Conservation (phyloP, 2,329 filamentous ascomycete species). For the Fulvia fulva region DNA sequence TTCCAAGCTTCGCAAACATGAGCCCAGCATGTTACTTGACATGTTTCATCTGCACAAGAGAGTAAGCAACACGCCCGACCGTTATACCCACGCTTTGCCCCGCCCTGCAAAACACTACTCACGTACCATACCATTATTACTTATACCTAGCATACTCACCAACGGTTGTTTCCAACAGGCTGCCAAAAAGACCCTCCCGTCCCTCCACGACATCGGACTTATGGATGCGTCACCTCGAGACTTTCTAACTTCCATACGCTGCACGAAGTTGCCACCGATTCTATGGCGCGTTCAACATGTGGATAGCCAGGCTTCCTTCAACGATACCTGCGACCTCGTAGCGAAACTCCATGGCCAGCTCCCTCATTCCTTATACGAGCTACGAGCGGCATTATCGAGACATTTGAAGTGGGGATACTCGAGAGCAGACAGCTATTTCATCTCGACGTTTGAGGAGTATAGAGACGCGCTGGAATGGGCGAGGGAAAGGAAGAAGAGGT, state of each 20-base stretch:
- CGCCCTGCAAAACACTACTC: not conserved
- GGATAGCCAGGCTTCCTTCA: slow-evolving; percentile 1
- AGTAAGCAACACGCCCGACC: not conserved
- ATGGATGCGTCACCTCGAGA: not conserved
- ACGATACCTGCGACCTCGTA: slow-evolving; percentile 3
- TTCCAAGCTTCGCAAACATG: not conserved
- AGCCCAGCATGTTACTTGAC: slow-evolving; percentile 1
- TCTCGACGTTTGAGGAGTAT: slow-evolving; percentile 1
- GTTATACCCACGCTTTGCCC: not conserved
- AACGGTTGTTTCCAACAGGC: not conserved
- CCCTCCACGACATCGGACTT: not conserved
- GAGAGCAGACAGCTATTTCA: slow-evolving; percentile 4
- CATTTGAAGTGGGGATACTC: slow-evolving; percentile 5
- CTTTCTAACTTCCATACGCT: not conserved
- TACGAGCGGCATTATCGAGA: not conserved
- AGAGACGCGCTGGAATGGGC: slow-evolving; percentile 3
- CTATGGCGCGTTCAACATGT: slow-evolving; percentile 4
- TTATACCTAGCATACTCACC: not conserved
- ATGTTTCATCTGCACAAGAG: slow-evolving; percentile 1
- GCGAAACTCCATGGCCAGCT: not conserved
- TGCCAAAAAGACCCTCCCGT: not conserved
- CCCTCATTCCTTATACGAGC: not conserved
- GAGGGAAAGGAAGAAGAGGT: not conserved
- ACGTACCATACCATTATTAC: not conserved
- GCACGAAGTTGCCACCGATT: not conserved